Percentiles rank a stretch among this genome's conserved stretches.
These are phyloP conservation scores for Nigrospora oryzae DNA, from an alignment of 2,329 filamentous ascomycete genomes.

Conservation along the genomic window DNA sequence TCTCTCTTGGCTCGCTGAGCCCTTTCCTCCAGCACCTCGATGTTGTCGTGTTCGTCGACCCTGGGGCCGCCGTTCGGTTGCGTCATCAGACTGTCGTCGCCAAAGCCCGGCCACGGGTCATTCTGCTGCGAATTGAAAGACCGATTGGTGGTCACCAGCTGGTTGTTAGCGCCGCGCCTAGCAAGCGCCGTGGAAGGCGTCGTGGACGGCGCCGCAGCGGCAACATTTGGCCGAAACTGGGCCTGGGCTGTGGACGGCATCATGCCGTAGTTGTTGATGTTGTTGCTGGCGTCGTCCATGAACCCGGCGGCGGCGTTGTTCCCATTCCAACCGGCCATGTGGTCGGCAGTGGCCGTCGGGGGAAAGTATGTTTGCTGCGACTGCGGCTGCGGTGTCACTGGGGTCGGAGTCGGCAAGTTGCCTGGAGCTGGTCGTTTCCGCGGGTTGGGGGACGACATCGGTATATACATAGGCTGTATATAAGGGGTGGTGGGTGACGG, in stretches of 20 bases:
- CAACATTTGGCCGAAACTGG: constrained; percentile 17
- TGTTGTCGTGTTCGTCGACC: constrained; percentile 55
- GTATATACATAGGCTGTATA: constrained; percentile 2
- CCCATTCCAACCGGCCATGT: constrained; percentile 46
- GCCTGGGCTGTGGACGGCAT: constrained; percentile 18
- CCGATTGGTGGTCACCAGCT: constrained; percentile 29
- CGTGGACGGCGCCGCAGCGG: constrained; percentile 13
- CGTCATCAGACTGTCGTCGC: constrained; percentile 33
- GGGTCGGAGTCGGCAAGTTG: constrained; percentile 13
- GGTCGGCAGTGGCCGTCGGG: constrained; percentile 27
- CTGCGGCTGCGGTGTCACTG: constrained; percentile 17
- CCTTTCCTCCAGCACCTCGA: constrained; percentile 71
- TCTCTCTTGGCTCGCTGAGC: constrained; percentile 80
- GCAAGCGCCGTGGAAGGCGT: constrained; percentile 42
- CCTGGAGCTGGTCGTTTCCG: constrained; percentile 23
- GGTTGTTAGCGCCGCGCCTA: constrained; percentile 41
- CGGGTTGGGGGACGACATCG: constrained; percentile 15
- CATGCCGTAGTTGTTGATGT: constrained; percentile 21
- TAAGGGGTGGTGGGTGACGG: not conserved
- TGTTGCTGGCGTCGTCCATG: constrained; percentile 22
- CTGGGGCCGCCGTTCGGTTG: constrained; percentile 23
- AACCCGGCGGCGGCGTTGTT: constrained; percentile 20
- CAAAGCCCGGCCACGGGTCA: constrained; percentile 29
- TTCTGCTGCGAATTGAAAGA: constrained; percentile 16
- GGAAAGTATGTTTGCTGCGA: constrained; percentile 28